These are phyloP conservation scores for Rhodotorula sp. DNA, from an alignment of 1,284 basidiomycete species.

Conservation along the genomic window DNA sequence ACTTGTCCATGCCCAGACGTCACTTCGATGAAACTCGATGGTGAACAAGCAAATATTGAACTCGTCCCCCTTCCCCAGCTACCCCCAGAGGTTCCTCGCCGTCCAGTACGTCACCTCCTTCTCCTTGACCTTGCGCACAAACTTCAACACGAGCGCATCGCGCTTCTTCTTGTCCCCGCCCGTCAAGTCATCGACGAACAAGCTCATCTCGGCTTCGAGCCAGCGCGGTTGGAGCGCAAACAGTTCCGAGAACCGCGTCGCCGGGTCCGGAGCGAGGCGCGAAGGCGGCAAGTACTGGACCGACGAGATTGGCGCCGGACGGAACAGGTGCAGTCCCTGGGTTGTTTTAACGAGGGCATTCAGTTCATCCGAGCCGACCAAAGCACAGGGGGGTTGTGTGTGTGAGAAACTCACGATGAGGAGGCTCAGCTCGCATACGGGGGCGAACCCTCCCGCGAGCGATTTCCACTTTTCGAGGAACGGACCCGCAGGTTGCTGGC, in stretches of 20 bases:
- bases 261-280: conserved; percentile 66
- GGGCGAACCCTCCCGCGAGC: conserved; percentile 71
- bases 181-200: conserved; percentile 73
- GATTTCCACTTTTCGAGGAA: conserved; percentile 67
- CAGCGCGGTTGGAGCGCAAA: conserved; percentile 74
- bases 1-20: not conserved
- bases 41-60: not conserved
- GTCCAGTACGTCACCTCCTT: conserved; percentile 63
- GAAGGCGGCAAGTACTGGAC: conserved; percentile 72
- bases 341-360: no score
- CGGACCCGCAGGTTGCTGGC: conserved; percentile 57
- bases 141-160: conserved; percentile 80
- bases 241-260: conserved; percentile 74
- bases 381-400: no score
- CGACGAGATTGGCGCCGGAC: conserved; percentile 36
- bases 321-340: conserved; percentile 20
- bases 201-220: conserved; percentile 72
- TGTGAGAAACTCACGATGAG: conserved; percentile 60
- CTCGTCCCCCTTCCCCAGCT: no score
- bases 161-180: conserved; percentile 74
- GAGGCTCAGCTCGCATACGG: conserved; percentile 59
- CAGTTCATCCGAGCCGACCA: no score
- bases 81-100: conserved; percentile 51
- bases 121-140: conserved; percentile 72
- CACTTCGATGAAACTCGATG: not conserved